phyloP scores from a whole-genome alignment of 352 stramenopile genomes.

The Pythium guiyangense region DNA sequence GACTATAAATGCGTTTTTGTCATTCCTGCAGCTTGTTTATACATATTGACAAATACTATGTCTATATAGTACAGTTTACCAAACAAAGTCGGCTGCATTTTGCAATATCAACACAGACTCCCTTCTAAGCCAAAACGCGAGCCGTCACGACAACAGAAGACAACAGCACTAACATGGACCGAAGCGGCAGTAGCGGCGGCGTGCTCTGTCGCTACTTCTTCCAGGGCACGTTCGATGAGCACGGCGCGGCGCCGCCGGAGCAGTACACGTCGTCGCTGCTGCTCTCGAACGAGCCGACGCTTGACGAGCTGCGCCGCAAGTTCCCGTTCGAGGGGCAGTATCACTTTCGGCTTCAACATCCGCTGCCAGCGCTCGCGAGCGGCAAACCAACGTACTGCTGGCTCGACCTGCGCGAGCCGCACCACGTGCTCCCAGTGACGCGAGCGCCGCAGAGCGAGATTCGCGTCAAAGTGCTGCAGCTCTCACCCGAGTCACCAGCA shows the following conservation, averaged over 20 bases:
- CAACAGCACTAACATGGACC: constrained; percentile 4
- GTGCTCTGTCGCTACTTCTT: constrained; percentile 86
- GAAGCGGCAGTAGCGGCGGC: constrained; percentile 10
- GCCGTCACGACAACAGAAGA: neutral
- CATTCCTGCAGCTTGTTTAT: neutral
- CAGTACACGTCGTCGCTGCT: constrained; percentile 55
- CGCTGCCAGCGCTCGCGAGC: constrained; percentile 4
- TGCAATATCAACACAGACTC: neutral
- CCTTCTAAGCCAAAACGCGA: neutral
- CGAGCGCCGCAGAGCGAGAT: constrained; percentile 30
- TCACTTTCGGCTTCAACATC: constrained; percentile 76
- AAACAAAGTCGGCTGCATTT: no score
- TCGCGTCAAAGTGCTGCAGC: constrained; percentile 73
- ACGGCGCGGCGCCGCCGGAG: constrained; percentile 29
- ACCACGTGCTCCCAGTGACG: constrained; percentile 32
- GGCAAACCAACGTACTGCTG: constrained; percentile 52
- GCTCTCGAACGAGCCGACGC: constrained; percentile 57
- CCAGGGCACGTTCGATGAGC: constrained; percentile 66
- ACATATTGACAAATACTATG: no score
- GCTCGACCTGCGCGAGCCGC: constrained; percentile 64
- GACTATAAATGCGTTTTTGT: no score
- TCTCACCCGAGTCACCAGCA: constrained; percentile 20
- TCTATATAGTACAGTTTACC: no score
- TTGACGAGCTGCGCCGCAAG: constrained; percentile 52
- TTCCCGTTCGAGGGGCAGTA: constrained; percentile 76